Base-by-base conservation (phyloP, 2,329 filamentous ascomycete genomes). In the Westerdykella ornata region DNA sequence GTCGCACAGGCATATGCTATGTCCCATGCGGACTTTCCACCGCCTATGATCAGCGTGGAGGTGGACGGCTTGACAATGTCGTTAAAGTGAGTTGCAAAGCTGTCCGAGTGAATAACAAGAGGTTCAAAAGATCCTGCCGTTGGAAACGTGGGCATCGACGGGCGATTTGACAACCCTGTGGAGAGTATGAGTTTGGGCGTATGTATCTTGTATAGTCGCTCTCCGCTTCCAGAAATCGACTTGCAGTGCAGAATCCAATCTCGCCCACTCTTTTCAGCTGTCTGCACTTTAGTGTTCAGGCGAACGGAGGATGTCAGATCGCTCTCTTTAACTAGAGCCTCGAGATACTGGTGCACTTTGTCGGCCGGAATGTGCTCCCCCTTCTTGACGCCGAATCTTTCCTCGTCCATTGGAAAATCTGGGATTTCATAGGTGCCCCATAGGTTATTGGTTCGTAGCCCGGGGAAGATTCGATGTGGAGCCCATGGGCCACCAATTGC, bases 1-100 rank as follows among this genome's bases (percentile, higher is more conserved):
- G 70, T 68, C 4, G 75, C 77, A 39, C 75, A 77, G 2, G 74
- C 69, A 52, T 81, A 82, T 0, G 76, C 77, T 2, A 75, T 74
- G 55, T 84, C 81, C 69, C 74, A 82, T 2, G 76, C 77, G 1
- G 76, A 81, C 53, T 84, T 85, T 13, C 71, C 75, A 2, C 70
- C 77, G 3, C 81, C 82, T 3, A 84, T 67, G 2, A 85, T 70
- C 0, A 75, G 74, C 11, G 52, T 52, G 29, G 57, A 49, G 4
- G 42, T 53, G 15, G 68, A 66, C 7, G 51, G 68, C 35, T 48
- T 60, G 42, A 63, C 64, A 26, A 57, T 65, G 44, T 39, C 66
- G 42, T 28, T 39, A 12, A 65, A 63, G 41, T 70, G 54, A 14
- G 61, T 47, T 5, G 65, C 65, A 44, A 82, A 73, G 42, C 80